Percentiles rank a stretch among this genome's conserved stretches.
Conservation (phyloP, 148 eudicot genomes). For the Tetragonia tetragonoides region DNA sequence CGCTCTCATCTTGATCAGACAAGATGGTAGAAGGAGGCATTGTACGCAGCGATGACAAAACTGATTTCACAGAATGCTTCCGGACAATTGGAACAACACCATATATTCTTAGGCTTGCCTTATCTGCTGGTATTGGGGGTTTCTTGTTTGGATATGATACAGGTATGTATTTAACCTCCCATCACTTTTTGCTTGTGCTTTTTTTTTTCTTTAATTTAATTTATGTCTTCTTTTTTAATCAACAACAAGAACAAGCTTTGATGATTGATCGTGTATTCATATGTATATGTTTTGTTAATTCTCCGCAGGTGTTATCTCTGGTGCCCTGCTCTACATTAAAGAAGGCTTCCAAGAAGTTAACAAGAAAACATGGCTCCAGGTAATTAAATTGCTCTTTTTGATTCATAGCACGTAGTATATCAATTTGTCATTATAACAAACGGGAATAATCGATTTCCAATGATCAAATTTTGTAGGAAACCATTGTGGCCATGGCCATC, state of each 20-base stretch:
- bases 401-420: no score
- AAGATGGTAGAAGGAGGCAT: conserved; percentile 54
- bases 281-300: background rate
- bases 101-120: conserved; percentile 69
- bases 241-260: background rate
- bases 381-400: background rate
- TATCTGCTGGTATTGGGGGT: conserved; percentile 75
- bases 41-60: conserved; percentile 27
- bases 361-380: conserved; percentile 58
- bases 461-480: conserved; percentile 40
- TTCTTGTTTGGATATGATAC: conserved; percentile 81
- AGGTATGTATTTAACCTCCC: conserved; percentile 26
- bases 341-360: conserved; percentile 58
- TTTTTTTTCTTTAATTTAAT: no score
- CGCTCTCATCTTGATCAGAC: no score
- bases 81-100: conserved; percentile 42
- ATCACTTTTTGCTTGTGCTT: no score
- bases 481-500: conserved; percentile 73
- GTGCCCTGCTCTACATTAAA: conserved; percentile 67
- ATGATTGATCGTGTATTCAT: no score
- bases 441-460: background rate
- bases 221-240: no score
- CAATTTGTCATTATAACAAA: background rate
- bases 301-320: conserved; percentile 63
- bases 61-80: conserved; percentile 65